Evolutionary conservation across 352 stramenopile species (phyloP).

Genomic region (Phytophthora pini): DNA sequence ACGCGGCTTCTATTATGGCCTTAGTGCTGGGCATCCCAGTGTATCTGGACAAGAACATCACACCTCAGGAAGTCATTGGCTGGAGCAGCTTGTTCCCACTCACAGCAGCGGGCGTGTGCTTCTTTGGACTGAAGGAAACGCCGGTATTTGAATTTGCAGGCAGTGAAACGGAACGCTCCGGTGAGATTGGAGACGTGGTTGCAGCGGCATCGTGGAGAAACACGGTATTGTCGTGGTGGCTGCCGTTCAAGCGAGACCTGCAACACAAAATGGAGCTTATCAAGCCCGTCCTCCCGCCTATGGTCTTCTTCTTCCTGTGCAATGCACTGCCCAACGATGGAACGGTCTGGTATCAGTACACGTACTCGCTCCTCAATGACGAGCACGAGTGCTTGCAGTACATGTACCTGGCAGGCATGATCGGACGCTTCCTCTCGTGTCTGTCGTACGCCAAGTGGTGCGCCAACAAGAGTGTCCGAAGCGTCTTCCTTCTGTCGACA

Average conservation of each 20-base stretch:
- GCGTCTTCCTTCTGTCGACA: constrained; percentile 81
- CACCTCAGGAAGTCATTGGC: constrained; percentile 58
- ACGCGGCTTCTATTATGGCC: constrained; percentile 65
- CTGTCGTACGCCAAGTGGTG: constrained; percentile 78
- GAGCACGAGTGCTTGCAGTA: constrained; percentile 80
- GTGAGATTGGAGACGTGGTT: constrained; percentile 3
- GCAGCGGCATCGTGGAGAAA: constrained; percentile 16
- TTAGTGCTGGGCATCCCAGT: constrained; percentile 71
- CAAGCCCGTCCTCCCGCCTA: constrained; percentile 62
- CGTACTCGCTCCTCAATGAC: constrained; percentile 62
- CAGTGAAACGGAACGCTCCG: neutral
- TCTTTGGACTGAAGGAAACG: constrained; percentile 56
- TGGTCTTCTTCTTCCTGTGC: constrained; percentile 87
- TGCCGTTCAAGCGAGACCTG: constrained; percentile 56
- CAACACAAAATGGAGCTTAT: constrained; percentile 56
- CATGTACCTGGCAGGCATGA: constrained; percentile 66
- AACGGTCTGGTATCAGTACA: constrained; percentile 87
- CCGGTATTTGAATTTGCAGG: constrained; percentile 14
- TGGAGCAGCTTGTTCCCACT: constrained; percentile 71
- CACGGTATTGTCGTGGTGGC: constrained; percentile 39
- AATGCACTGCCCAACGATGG: constrained; percentile 71
- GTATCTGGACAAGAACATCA: constrained; percentile 63
- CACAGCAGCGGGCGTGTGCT: constrained; percentile 52
- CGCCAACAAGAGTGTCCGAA: constrained; percentile 64
- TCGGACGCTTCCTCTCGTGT: constrained; percentile 76